Evolutionary conservation across 2,329 filamentous ascomycete species (phyloP).

Genomic region (Cryphonectria nitschkei): DNA sequence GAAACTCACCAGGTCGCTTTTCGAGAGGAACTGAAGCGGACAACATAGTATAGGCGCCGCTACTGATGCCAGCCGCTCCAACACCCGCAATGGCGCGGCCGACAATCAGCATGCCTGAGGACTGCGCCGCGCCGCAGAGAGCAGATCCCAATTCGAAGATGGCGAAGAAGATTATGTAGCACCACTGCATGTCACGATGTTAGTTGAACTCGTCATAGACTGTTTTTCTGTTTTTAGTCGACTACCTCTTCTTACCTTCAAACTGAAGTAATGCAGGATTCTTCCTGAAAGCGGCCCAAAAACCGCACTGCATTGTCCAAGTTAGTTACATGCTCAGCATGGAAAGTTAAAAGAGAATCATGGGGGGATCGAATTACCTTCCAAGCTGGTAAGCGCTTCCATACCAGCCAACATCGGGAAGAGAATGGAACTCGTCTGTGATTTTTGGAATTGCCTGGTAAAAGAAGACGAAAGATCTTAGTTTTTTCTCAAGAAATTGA

Average conservation of each 20-base stretch:
- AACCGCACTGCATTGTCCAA: not conserved
- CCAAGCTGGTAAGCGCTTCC: slow-evolving; percentile 43
- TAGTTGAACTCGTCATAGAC: not conserved
- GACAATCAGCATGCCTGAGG: slow-evolving; percentile 20
- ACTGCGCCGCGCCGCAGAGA: slow-evolving; percentile 19
- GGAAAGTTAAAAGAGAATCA: not conserved
- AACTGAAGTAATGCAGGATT: slow-evolving; percentile 16
- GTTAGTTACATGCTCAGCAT: not conserved
- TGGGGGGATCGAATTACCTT: not conserved
- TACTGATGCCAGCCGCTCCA: slow-evolving; percentile 13
- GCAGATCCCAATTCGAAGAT: slow-evolving; percentile 22
- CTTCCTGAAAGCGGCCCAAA: not conserved
- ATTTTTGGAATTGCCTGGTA: slow-evolving; percentile 46
- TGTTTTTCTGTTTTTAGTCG: no score
- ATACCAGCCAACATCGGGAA: slow-evolving; percentile 52
- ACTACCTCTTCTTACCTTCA: slow-evolving; percentile 10
- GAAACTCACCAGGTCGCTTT: slow-evolving; percentile 1
- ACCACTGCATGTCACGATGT: not conserved
- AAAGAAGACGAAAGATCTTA: slow-evolving; percentile 38
- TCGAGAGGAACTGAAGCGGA: not conserved
- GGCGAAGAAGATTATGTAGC: slow-evolving; percentile 14
- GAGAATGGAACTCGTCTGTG: slow-evolving; percentile 43
- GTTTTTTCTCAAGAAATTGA: not conserved
- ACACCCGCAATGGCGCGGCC: slow-evolving; percentile 20
- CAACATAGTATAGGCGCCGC: slow-evolving; percentile 1